Percentiles rank a stretch among this genome's conserved stretches.
Evolutionary conservation across 2,329 filamentous ascomycete species (phyloP).

Genomic region (Fusarium agapanthi): DNA sequence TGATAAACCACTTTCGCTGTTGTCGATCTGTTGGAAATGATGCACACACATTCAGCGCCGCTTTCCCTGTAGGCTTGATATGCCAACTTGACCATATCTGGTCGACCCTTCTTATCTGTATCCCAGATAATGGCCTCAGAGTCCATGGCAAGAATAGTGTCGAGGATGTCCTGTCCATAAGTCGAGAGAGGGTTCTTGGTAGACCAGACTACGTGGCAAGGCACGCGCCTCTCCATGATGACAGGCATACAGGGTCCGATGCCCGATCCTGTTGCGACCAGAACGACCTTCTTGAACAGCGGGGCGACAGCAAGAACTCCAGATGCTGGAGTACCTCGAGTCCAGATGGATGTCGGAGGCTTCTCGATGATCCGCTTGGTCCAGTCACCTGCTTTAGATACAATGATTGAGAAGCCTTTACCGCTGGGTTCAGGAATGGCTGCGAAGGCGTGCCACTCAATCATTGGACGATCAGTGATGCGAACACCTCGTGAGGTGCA

Average conservation of each 20-base stretch:
- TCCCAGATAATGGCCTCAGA: conserved; percentile 55
- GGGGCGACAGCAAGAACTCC: conserved; percentile 48
- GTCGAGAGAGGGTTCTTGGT: conserved; percentile 28
- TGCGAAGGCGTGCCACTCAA: conserved; percentile 76
- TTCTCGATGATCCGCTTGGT: conserved; percentile 66
- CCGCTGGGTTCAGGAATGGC: conserved; percentile 65
- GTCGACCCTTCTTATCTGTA: conserved; percentile 62
- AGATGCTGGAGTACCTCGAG: conserved; percentile 67
- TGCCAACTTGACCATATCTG: conserved; percentile 54
- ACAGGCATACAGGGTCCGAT: conserved; percentile 31
- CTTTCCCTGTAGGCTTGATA: conserved; percentile 62
- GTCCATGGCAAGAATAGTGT: conserved; percentile 24
- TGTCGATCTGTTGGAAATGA: conserved; percentile 70
- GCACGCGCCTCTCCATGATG: conserved; percentile 29
- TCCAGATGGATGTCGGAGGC: conserved; percentile 67
- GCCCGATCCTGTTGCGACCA: conserved; percentile 31
- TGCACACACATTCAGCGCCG: conserved; percentile 69
- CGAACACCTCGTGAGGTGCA: conserved; percentile 49
- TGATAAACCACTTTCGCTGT: conserved; percentile 70
- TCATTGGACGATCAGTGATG: conserved; percentile 66
- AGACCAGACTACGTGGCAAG: conserved; percentile 32
- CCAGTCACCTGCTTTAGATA: conserved; percentile 77
- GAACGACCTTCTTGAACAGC: conserved; percentile 30
- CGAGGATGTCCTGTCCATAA: conserved; percentile 19
- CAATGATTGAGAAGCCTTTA: conserved; percentile 67